Evolutionary conservation across 345 rosid species (phyloP).

Genomic region (Syzygium grande): DNA sequence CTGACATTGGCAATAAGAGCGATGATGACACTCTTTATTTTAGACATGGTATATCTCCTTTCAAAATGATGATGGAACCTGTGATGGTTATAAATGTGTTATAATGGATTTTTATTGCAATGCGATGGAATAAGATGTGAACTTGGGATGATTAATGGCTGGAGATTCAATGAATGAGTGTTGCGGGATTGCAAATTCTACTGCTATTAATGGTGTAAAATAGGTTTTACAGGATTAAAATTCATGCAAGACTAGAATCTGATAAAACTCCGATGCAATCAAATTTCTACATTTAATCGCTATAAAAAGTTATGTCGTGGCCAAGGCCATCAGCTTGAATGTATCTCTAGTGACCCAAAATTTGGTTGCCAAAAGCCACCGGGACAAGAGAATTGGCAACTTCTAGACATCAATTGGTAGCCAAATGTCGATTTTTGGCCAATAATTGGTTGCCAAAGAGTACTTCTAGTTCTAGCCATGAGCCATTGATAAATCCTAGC

Average conservation of each 20-base stretch:
- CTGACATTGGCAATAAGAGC: not conserved
- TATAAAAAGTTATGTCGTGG: not conserved
- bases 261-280: not conserved
- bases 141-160: not conserved
- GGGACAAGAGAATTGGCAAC: not conserved
- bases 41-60: not conserved
- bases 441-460: not conserved
- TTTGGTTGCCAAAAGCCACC: not conserved
- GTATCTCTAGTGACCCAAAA: not conserved
- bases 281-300: not conserved
- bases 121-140: not conserved
- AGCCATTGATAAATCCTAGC: not conserved
- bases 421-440: not conserved
- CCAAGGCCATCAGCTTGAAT: not conserved
- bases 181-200: not conserved
- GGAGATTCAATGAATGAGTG: not conserved
- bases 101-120: not conserved
- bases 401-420: not conserved
- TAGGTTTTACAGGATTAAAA: not conserved
- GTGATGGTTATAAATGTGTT: not conserved
- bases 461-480: not conserved
- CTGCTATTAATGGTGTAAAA: not conserved
- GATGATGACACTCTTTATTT: not conserved
- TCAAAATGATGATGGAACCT: not conserved
- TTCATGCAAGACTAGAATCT: accelerated